Evolutionary conservation across 176 grass and related monocot species (phyloP).

Genomic region (Lolium multiflorum): DNA sequence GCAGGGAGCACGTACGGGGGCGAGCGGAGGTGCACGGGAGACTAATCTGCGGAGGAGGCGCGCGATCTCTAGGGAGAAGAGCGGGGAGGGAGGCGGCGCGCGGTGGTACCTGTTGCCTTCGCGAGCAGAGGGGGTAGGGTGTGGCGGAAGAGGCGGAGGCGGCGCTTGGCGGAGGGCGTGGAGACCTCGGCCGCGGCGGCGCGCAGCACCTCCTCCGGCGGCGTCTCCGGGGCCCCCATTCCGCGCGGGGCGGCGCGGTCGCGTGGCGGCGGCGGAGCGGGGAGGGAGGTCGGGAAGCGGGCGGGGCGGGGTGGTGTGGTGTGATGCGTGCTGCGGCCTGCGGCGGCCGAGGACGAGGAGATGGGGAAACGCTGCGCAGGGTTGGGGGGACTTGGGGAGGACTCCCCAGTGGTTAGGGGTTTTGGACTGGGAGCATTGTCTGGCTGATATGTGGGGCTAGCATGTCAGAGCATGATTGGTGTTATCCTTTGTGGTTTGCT

Average conservation of each 20-base stretch:
- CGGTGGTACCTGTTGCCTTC: slow-evolving; percentile 37
- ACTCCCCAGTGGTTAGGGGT: slow-evolving; percentile 29
- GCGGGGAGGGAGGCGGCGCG: not conserved
- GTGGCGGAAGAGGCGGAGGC: slow-evolving; percentile 75
- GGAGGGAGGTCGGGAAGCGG: not conserved
- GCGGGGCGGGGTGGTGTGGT: slow-evolving; percentile 24
- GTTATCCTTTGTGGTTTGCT: not conserved
- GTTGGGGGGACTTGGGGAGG: slow-evolving; percentile 43
- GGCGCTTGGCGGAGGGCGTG: slow-evolving; percentile 70
- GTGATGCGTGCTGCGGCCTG: slow-evolving; percentile 23
- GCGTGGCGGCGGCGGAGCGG: slow-evolving; percentile 20
- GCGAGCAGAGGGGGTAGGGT: slow-evolving; percentile 59
- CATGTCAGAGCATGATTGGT: slow-evolving; percentile 5
- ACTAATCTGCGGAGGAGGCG: not conserved
- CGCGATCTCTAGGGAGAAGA: not conserved
- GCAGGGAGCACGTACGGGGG: slow-evolving; percentile 12
- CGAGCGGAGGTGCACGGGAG: slow-evolving; percentile 16
- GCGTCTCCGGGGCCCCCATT: slow-evolving; percentile 54
- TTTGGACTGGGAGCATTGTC: not conserved
- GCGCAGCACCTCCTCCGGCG: slow-evolving; percentile 59
- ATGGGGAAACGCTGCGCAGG: slow-evolving; percentile 43
- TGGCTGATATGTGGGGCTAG: not conserved
- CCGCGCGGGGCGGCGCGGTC: slow-evolving; percentile 16
- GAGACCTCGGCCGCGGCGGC: slow-evolving; percentile 75
- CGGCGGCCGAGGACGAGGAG: slow-evolving; percentile 32